Evolutionary conservation across 2,329 filamentous ascomycete species (phyloP).

Genomic region (Colletotrichum horii): DNA sequence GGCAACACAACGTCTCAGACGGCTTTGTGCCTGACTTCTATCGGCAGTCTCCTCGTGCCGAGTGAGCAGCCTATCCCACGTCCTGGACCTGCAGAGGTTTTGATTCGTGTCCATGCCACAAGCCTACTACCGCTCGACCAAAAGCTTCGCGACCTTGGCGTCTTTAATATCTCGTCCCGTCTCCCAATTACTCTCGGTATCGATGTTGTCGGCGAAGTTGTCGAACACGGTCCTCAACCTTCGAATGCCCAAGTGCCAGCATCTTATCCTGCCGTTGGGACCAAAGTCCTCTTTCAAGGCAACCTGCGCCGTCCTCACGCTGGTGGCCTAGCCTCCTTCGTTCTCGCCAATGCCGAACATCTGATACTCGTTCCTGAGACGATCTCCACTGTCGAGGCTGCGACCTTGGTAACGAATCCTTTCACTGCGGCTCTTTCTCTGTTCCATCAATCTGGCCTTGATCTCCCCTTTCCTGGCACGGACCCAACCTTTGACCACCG

Average conservation of each 20-base stretch:
- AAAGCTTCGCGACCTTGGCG: neutral
- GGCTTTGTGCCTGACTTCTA: neutral
- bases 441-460: neutral
- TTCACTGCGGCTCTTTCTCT: conserved; percentile 6
- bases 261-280: neutral
- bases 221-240: neutral
- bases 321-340: neutral
- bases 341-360: neutral
- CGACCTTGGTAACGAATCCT: neutral
- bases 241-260: neutral
- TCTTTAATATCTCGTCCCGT: neutral
- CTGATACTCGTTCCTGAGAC: neutral
- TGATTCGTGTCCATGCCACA: neutral
- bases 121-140: neutral
- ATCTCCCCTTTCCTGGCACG: neutral
- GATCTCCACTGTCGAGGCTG: neutral
- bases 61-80: neutral
- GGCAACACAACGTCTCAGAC: neutral
- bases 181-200: neutral
- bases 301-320: neutral
- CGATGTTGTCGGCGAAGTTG: neutral
- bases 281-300: neutral
- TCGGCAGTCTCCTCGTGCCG: neutral
- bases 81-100: neutral
- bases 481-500: neutral